Conservation (phyloP, 2,329 filamentous ascomycete species). For the Onygenales sp. region DNA sequence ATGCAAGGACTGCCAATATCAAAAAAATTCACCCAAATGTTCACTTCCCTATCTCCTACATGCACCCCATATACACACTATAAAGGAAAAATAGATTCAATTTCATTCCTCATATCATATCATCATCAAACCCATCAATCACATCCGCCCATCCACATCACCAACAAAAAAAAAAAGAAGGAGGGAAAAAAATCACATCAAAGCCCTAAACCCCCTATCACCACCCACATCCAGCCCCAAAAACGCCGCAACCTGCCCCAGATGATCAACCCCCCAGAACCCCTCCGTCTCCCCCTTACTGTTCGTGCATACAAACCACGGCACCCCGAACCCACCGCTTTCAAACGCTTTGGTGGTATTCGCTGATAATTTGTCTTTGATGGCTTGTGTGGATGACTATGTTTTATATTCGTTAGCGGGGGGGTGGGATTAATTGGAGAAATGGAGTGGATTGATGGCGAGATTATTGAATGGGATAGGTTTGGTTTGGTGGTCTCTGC, state of each 20-base stretch:
- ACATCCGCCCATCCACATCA: too few species aligned
- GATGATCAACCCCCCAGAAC: slow-evolving; percentile 54
- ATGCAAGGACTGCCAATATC: too few species aligned
- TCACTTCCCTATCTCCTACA: neutral
- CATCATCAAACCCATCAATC: too few species aligned
- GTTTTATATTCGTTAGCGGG: slow-evolving; percentile 5
- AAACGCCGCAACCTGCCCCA: slow-evolving; percentile 46
- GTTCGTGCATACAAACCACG: slow-evolving; percentile 51
- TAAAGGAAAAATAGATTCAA: neutral
- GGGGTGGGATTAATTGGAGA: too few species aligned
- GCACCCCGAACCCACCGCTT: slow-evolving; percentile 51
- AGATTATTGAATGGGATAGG: too few species aligned
- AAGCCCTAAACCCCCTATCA: slow-evolving; percentile 21
- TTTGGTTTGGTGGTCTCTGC: too few species aligned
- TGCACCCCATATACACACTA: neutral
- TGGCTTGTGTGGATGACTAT: slow-evolving; percentile 24
- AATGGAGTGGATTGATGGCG: too few species aligned
- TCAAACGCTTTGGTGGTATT: slow-evolving; percentile 45
- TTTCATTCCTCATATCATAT: neutral
- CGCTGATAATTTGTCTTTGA: slow-evolving; percentile 37
- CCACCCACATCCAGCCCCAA: slow-evolving; percentile 38
- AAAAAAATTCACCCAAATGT: too few species aligned
- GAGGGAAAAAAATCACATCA: slow-evolving; percentile 13
- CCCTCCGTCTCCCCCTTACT: slow-evolving; percentile 42
- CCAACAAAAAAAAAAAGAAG: too few species aligned